Evolutionary conservation across 805 yeast genomes (phyloP).

Genomic region (Saccharomyces jurei): DNA sequence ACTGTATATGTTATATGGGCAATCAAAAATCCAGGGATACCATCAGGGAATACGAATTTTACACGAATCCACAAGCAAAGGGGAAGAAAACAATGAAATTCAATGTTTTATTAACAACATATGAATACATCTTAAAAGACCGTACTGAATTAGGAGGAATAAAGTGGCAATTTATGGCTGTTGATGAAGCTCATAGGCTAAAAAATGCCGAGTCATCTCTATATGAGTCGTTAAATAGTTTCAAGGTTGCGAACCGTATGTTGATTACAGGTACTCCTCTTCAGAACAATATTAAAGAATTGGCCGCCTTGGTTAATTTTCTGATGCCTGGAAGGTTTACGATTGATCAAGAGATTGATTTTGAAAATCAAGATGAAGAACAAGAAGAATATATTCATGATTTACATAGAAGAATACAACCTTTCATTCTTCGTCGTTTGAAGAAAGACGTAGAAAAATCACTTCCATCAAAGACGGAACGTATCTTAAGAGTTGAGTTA

Average conservation of each 20-base stretch:
- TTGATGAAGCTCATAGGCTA: constrained; percentile 95
- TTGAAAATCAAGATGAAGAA: constrained; percentile 76
- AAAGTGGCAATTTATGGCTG: constrained; percentile 94
- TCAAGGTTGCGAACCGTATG: constrained; percentile 75
- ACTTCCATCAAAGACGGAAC: constrained; percentile 89
- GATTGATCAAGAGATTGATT: constrained; percentile 92
- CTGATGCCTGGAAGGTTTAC: constrained; percentile 89
- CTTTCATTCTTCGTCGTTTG: constrained; percentile 84
- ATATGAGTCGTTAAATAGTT: constrained; percentile 77
- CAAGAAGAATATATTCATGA: constrained; percentile 86
- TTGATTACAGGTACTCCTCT: constrained; percentile 97
- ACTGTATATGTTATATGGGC: constrained; percentile 88
- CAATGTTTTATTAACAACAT: constrained; percentile 87
- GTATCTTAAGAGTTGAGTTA: constrained; percentile 88
- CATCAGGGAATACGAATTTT: constrained; percentile 81
- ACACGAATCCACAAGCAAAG: constrained; percentile 42
- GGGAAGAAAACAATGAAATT: constrained; percentile 65
- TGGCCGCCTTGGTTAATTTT: constrained; percentile 90
- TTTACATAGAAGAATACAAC: constrained; percentile 77
- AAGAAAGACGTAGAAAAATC: constrained; percentile 97
- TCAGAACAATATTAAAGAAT: constrained; percentile 89
- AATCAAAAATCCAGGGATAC: constrained; percentile 77
- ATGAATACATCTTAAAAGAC: constrained; percentile 92
- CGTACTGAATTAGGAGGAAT: constrained; percentile 68
- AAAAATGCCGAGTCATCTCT: constrained; percentile 90